Base-by-base conservation (phyloP, 768 basidiomycete species). In the Tylopilus cervinicoccineus region DNA sequence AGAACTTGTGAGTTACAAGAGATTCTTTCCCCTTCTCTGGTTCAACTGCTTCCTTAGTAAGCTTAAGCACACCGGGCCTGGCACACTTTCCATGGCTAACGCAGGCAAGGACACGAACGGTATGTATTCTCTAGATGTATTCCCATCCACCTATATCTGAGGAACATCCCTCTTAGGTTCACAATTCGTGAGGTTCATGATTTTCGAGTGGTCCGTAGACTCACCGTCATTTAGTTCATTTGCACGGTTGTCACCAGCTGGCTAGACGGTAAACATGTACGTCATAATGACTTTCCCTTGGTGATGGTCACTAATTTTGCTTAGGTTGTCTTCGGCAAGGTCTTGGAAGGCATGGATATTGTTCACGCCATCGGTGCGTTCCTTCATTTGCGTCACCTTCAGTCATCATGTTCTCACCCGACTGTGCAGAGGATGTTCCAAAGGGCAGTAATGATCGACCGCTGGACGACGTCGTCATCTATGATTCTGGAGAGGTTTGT, bases 31-130 rank as follows among this genome's bases (percentile, higher is more conserved):
- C 43, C 20, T 4, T 33, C 0, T 23, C 16, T n/a, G 22, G 17
- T 45, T 20, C n/a, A 31, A 38, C 42, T 4, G 14, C 12, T 10
- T 23, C 50, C 2, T 40, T 58, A 96, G 93, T 79, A 96, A 97
- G 79, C 88, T 98, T 68, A 84, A 83, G 67, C 95, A 99, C 76
- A 88, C 88, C 59, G 83, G 81, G 31, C 81, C 89, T 42, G 94
- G 94, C 53, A 76, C 79, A 48, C 79, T 95, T 50, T 93, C 92
- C 2, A 96, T 97, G 94, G 94, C 94, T 41, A 97, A 96, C 61
- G 83, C 92, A 47, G 86, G 85, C 63, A 86, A 84, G 68, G 88
- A 94, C 66, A 96, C 94, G 28, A 97, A 97, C 60, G 94, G 89
- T 88, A 63, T 49, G 71, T 54, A 22, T n/a, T 5, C 2, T 20